These are phyloP conservation scores for Metschnikowia bowlesiae DNA, from an alignment of 805 yeast species.

Conservation along the genomic window DNA sequence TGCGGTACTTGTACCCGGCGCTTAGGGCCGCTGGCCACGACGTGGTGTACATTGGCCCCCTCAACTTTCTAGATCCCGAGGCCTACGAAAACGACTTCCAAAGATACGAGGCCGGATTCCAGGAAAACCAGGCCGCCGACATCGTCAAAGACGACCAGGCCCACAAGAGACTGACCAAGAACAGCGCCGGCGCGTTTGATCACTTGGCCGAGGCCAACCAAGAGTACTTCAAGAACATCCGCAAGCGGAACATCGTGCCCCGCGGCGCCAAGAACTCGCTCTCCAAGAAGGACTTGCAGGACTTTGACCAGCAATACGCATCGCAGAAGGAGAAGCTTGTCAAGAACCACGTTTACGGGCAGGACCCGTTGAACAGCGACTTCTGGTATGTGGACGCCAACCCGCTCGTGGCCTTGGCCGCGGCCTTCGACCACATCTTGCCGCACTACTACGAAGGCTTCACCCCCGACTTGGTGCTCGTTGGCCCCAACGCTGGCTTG, in stretches of 20 bases:
- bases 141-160: background rate
- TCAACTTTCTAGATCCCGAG: slow-evolving; percentile 14
- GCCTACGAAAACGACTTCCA: background rate
- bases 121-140: background rate
- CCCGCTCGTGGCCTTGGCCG: slow-evolving; percentile 22
- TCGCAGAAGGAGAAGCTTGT: background rate
- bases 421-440: slow-evolving; percentile 25
- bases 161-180: background rate
- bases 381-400: slow-evolving; percentile 33
- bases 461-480: slow-evolving; percentile 28
- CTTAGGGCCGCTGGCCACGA: slow-evolving; percentile 28
- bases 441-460: slow-evolving; percentile 24
- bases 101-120: slow-evolving; percentile 15
- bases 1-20: slow-evolving; percentile 25
- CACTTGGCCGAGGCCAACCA: slow-evolving; percentile 31
- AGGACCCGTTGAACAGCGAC: slow-evolving; percentile 29
- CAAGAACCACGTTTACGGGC: slow-evolving; percentile 21
- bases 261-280: slow-evolving; percentile 22
- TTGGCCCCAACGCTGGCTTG: slow-evolving; percentile 33
- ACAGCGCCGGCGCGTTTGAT: slow-evolving; percentile 26
- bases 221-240: slow-evolving; percentile 22
- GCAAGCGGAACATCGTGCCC: slow-evolving; percentile 12
- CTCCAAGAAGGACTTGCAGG: slow-evolving; percentile 1
- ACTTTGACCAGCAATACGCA: background rate
- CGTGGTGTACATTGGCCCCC: slow-evolving; percentile 31